These are phyloP conservation scores for Pseudocercospora fuligena DNA, from an alignment of 2,329 filamentous ascomycete genomes.

Conservation along the genomic window DNA sequence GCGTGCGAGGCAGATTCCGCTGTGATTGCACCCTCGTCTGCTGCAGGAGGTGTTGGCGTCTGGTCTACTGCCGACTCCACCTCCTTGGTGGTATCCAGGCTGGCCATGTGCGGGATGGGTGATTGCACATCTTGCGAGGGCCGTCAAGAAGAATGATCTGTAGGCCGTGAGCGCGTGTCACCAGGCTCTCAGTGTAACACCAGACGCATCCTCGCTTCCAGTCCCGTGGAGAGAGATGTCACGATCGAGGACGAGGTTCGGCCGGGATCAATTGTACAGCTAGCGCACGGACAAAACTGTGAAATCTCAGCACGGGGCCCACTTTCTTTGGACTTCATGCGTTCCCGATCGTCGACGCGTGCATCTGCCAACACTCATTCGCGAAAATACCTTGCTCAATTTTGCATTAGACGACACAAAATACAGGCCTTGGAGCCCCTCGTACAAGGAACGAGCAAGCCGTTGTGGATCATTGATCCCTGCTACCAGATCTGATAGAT, in stretches of 20 bases:
- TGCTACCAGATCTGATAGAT: constrained; percentile 15
- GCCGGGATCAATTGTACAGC: background rate
- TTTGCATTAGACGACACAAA: background rate
- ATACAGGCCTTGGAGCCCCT: background rate
- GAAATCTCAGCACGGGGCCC: background rate
- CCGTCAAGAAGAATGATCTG: background rate
- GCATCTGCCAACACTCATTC: background rate
- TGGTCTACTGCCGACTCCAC: constrained; percentile 10
- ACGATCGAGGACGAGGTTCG: background rate
- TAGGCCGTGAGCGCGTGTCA: background rate
- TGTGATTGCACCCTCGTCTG: background rate
- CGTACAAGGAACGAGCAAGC: background rate
- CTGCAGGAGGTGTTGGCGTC: background rate
- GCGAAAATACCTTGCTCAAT: background rate
- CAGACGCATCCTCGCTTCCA: constrained; percentile 19
- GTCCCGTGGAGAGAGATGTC: constrained; percentile 9
- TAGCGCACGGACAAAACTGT: background rate
- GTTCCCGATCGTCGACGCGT: background rate
- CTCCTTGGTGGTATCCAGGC: constrained; percentile 7
- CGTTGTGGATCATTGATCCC: background rate
- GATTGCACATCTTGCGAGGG: constrained; percentile 11
- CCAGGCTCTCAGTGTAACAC: background rate
- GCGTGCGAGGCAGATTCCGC: background rate
- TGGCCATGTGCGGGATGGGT: constrained; percentile 13
- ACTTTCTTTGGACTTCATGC: background rate